Conservation (phyloP, 805 yeast species). For the Ogataea glucozyma region DNA sequence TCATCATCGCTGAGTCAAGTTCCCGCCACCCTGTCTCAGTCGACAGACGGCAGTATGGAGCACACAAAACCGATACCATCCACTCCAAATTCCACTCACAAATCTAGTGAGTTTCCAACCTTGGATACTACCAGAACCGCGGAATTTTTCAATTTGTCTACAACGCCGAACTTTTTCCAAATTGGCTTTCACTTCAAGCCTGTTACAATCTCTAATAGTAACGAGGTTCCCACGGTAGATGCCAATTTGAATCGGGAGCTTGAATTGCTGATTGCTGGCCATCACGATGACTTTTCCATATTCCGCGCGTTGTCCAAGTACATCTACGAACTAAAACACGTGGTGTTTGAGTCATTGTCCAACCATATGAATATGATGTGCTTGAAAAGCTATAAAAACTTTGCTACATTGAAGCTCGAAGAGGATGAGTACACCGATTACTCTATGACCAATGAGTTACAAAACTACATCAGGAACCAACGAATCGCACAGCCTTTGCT, state of each 20-base stretch:
- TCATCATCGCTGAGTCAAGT: constrained; percentile 11
- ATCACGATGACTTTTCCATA: constrained; percentile 34
- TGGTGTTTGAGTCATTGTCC: constrained; percentile 29
- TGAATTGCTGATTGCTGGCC: constrained; percentile 21
- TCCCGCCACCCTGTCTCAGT: constrained; percentile 6
- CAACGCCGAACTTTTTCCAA: constrained; percentile 26
- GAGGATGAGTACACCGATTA: constrained; percentile 25
- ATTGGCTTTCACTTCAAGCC: constrained; percentile 24
- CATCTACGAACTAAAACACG: constrained; percentile 23
- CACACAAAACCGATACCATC: constrained; percentile 4
- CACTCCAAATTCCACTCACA: not conserved
- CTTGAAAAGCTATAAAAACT: constrained; percentile 25
- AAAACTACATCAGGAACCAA: constrained; percentile 27
- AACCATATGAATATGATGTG: constrained; percentile 18
- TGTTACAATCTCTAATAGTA: not conserved
- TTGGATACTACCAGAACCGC: constrained; percentile 12
- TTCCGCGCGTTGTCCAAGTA: constrained; percentile 27
- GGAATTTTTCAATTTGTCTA: constrained; percentile 13
- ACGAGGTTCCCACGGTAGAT: constrained; percentile 27
- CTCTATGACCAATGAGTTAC: constrained; percentile 22
- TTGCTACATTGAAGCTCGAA: constrained; percentile 23
- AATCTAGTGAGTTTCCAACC: constrained; percentile 16
- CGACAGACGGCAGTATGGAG: constrained; percentile 12
- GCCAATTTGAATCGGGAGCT: constrained; percentile 20
- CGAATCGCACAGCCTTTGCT: constrained; percentile 31